A percentile compares a stretch with the other conserved stretches of the same genome.
These are phyloP conservation scores for Triticum dicoccoides DNA, from an alignment of 176 grass and related monocot species.

Conservation along the genomic window DNA sequence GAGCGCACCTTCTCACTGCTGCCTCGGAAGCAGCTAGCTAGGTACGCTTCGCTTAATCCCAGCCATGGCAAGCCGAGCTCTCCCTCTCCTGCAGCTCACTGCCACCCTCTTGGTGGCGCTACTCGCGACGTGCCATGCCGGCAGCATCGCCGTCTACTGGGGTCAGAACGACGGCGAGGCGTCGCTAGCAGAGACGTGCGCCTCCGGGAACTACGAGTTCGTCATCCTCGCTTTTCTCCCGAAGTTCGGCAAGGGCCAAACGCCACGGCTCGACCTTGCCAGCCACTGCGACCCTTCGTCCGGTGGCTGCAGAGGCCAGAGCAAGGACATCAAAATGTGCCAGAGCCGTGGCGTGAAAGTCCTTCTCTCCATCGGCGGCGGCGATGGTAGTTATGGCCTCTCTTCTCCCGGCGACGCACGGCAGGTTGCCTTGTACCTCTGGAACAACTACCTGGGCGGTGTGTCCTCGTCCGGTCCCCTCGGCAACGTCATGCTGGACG, in stretches of 20 bases:
- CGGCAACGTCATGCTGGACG: slow-evolving; percentile 51
- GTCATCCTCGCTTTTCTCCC: slow-evolving; percentile 62
- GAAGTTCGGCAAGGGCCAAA: slow-evolving; percentile 63
- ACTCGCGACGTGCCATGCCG: slow-evolving; percentile 28
- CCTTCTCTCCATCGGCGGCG: slow-evolving; percentile 70
- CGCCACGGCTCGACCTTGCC: slow-evolving; percentile 33
- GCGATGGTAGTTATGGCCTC: slow-evolving; percentile 41
- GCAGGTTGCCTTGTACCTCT: slow-evolving; percentile 50
- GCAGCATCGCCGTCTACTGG: slow-evolving; percentile 59
- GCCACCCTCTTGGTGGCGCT: neutral
- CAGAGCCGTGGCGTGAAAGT: slow-evolving; percentile 60
- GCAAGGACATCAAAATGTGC: slow-evolving; percentile 48
- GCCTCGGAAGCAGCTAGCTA: too few relatives aligned
- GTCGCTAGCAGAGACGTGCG: slow-evolving; percentile 35
- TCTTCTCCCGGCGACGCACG: slow-evolving; percentile 37
- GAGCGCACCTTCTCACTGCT: neutral
- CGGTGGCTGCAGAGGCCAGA: slow-evolving; percentile 37
- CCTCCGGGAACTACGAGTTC: slow-evolving; percentile 49
- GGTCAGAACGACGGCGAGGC: slow-evolving; percentile 48
- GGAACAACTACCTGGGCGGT: slow-evolving; percentile 65
- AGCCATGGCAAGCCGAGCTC: slow-evolving; percentile 20
- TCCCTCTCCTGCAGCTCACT: neutral
- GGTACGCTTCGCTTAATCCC: neutral
- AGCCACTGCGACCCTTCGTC: slow-evolving; percentile 62
- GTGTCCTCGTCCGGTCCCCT: slow-evolving; percentile 47